A percentile compares a stretch with the other conserved stretches of the same genome.
phyloP scores from a whole-genome alignment of 345 rosid species.

The Pistacia vera region DNA sequence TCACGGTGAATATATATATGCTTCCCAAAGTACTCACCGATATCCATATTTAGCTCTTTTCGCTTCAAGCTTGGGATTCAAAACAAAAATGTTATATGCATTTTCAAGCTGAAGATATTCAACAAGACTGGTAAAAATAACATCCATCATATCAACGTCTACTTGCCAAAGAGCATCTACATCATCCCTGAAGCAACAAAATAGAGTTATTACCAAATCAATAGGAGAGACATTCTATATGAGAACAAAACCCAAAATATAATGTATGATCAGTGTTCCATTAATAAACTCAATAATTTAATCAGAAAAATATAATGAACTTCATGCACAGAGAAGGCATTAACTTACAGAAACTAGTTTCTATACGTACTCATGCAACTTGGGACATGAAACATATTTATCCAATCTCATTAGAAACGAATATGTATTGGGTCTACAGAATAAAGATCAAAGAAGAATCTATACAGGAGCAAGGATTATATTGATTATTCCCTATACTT shows the following conservation, averaged over 20 bases:
- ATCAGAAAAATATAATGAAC: background rate
- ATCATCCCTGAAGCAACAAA: constrained; percentile 58
- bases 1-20: background rate
- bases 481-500: background rate
- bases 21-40: constrained; percentile 48
- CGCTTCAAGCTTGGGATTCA: constrained; percentile 67
- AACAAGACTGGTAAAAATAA: constrained; percentile 81
- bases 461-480: too few species aligned
- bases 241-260: background rate
- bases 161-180: constrained; percentile 79
- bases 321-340: background rate
- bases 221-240: constrained; percentile 15
- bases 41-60: constrained; percentile 80
- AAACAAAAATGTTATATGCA: constrained; percentile 83
- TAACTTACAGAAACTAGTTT: background rate
- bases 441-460: constrained; percentile 4
- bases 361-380: background rate
- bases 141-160: constrained; percentile 82
- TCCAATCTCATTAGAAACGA: background rate
- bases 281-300: constrained; percentile 1
- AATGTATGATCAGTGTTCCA: background rate
- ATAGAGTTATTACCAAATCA: constrained; percentile 17
- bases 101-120: constrained; percentile 86
- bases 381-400: background rate
- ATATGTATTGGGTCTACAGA: background rate